phyloP scores from a whole-genome alignment of 2,329 filamentous ascomycete genomes.

The Amauroascus verrucosus region DNA sequence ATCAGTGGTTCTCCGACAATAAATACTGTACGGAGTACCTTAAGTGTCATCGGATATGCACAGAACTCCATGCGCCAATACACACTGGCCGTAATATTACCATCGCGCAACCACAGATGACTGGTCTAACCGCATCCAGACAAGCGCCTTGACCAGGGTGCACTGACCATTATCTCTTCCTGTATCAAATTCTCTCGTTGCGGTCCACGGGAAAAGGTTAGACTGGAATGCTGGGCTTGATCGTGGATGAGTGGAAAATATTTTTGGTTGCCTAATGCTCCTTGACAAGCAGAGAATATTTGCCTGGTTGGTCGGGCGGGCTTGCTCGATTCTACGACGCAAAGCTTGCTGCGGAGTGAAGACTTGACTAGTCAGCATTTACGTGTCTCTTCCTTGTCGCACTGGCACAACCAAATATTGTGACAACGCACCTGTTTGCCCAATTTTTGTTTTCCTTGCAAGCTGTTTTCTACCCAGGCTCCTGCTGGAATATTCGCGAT shows the following conservation, averaged over 20 bases:
- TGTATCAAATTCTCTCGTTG: no score
- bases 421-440: not conserved
- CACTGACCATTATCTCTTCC: not conserved
- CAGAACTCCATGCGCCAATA: not conserved
- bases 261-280: no score
- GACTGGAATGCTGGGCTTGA: no score
- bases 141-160: not conserved
- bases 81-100: not conserved
- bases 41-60: not conserved
- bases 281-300: no score
- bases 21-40: not conserved
- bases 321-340: constrained; percentile 2
- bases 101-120: not conserved
- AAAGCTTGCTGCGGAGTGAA: not conserved
- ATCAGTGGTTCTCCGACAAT: not conserved
- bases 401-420: constrained; percentile 1
- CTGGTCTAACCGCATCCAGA: not conserved
- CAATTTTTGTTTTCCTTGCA: not conserved
- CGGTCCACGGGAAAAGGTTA: no score
- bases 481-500: not conserved
- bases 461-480: not conserved
- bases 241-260: no score
- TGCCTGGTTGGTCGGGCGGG: no score
- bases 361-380: not conserved
- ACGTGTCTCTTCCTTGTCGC: not conserved